These are phyloP conservation scores for Annulohypoxylon moriforme DNA, from an alignment of 495 filamentous ascomycete species.

Conservation along the genomic window DNA sequence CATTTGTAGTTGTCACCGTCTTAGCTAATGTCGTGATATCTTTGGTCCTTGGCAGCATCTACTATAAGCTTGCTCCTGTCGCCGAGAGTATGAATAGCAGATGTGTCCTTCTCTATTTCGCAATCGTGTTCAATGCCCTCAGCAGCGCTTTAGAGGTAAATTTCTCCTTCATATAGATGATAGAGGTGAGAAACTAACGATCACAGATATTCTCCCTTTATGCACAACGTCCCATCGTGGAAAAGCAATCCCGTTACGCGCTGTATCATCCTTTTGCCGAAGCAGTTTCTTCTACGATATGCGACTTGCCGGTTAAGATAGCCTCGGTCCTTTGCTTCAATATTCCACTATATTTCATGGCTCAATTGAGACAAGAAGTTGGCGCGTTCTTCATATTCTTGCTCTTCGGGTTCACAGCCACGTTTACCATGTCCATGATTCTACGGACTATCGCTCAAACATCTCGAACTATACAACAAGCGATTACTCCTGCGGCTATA, in stretches of 20 bases:
- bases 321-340: conserved; percentile 62
- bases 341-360: conserved; percentile 69
- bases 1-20: conserved; percentile 68
- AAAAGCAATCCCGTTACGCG: conserved; percentile 73
- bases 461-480: conserved; percentile 75
- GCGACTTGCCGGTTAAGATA: conserved; percentile 67
- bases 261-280: conserved; percentile 73
- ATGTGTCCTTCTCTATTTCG: conserved; percentile 23
- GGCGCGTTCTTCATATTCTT: conserved; percentile 73
- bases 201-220: conserved; percentile 66
- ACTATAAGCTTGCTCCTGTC: conserved; percentile 17
- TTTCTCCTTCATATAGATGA: background rate
- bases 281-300: conserved; percentile 67
- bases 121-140: conserved; percentile 19
- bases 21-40: conserved; percentile 73
- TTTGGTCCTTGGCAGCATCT: conserved; percentile 68
- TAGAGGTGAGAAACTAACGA: background rate
- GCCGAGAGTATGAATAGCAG: conserved; percentile 24
- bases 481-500: conserved; percentile 76
- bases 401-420: conserved; percentile 64
- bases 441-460: conserved; percentile 77
- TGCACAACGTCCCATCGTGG: conserved; percentile 70
- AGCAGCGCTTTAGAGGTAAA: conserved; percentile 25
- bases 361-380: conserved; percentile 62
- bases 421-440: conserved; percentile 67